Conservation (phyloP, 2,329 filamentous ascomycete species). For the Neopestalotiopsis sp. region DNA sequence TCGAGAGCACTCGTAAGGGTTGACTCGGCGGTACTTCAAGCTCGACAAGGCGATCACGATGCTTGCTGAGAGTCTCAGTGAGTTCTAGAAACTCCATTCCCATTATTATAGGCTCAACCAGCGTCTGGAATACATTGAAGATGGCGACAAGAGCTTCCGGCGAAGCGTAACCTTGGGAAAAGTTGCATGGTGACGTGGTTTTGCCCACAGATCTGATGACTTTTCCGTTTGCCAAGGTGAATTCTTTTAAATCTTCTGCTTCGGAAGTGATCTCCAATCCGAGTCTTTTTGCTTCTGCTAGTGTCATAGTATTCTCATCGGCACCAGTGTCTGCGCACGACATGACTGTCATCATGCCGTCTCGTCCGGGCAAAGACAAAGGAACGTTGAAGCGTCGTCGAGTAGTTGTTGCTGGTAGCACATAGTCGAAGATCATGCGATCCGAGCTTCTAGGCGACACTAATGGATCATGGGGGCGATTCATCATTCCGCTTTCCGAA, state of each 20-base stretch:
- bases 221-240: not conserved
- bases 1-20: not conserved
- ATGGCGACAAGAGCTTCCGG: not conserved
- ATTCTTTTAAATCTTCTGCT: not conserved
- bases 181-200: not conserved
- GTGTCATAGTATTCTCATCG: not conserved
- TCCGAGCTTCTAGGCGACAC: too few relatives aligned
- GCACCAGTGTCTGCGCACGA: not conserved
- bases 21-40: not conserved
- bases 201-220: not conserved
- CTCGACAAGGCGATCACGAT: conserved; percentile 1
- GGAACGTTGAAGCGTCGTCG: not conserved
- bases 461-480: too few relatives aligned
- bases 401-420: too few relatives aligned
- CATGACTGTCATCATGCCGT: not conserved
- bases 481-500: too few relatives aligned
- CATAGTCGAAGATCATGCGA: too few relatives aligned
- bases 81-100: not conserved
- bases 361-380: not conserved
- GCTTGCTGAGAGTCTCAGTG: not conserved
- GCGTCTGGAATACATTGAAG: not conserved
- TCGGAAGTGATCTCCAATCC: not conserved
- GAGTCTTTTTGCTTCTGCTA: not conserved
- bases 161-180: not conserved
- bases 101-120: not conserved